Base-by-base conservation (phyloP, 2,329 filamentous ascomycete genomes). In the Scytalidium lignicola region DNA sequence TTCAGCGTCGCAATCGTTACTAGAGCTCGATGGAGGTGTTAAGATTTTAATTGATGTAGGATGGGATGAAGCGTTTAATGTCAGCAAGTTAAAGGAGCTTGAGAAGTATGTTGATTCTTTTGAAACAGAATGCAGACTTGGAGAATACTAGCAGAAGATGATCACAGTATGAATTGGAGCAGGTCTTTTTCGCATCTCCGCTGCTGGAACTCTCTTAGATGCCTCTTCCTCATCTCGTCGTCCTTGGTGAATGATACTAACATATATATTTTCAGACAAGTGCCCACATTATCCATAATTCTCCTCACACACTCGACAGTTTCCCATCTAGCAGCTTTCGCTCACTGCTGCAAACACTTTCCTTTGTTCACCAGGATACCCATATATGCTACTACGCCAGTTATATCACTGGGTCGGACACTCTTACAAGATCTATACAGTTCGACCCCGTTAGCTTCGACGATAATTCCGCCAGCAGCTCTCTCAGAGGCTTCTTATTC, bases 321-420 rank as follows among this genome's bases (percentile, higher is more conserved):
- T 46, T 83, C 89, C 46, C 93, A 99, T 71, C 80, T 99, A 49
- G 92, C 89, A 58, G 93, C 93, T 51, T 96, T 89, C 67, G 91
- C 89, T 41, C 91, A 97, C 68, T 96, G 91, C 74, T 97, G 93
- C 83, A 96, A 96, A 69, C 86, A 96, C 67, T 87, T 97, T 55
- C 90, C 93, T 42, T 77, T 89, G 43, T 99, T 99, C 70, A 86
- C 85, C 9, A 85, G 90, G 63, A 90, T 99, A 53, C 93, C 93
- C 39, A 84, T 96, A 51, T 99, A 96, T 70, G 93, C 93, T 49
- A 99, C 93, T 4, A 84, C 85, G 37, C 93, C 93, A 9, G 90
- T 99, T 59, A 91, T 96, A 62, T 88, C 93, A 40, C 83, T 99
- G 42, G 93, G 93, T 18, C 86, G 92, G 39, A 95, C 90, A 1